Conservation (phyloP, 495 filamentous ascomycete genomes). For the Sporormia fimetaria region DNA sequence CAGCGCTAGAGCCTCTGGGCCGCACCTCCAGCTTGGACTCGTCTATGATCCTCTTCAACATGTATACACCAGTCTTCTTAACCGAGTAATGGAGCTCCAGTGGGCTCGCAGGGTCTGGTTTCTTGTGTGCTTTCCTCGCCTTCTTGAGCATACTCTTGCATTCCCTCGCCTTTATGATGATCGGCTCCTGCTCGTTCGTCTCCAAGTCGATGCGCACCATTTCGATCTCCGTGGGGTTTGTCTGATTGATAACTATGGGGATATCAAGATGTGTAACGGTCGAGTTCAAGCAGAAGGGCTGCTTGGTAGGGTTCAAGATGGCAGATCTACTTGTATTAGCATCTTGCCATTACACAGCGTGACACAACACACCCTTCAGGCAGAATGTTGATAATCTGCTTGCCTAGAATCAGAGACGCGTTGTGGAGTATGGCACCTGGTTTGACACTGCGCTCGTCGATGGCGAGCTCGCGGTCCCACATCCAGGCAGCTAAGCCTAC, state of each 20-base stretch:
- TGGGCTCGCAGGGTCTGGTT: constrained; percentile 40
- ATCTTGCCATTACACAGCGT: not conserved
- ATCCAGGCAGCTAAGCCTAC: constrained; percentile 58
- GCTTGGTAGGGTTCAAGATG: constrained; percentile 65
- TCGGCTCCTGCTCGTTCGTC: constrained; percentile 62
- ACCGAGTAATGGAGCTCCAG: constrained; percentile 51
- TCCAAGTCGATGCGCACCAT: constrained; percentile 74
- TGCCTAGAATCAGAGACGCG: constrained; percentile 81
- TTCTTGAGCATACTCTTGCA: constrained; percentile 54
- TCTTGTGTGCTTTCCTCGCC: constrained; percentile 42
- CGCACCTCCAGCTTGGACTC: constrained; percentile 89
- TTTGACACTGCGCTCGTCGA: constrained; percentile 81
- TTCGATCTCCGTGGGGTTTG: constrained; percentile 74
- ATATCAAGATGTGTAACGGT: constrained; percentile 48
- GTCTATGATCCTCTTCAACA: constrained; percentile 72
- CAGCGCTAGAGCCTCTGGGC: constrained; percentile 55
- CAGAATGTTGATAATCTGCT: constrained; percentile 90
- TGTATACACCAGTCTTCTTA: constrained; percentile 77
- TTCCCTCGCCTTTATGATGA: constrained; percentile 60
- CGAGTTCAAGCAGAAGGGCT: constrained; percentile 65
- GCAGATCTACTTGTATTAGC: constrained; percentile 54
- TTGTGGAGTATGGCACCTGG: constrained; percentile 77
- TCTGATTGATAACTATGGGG: constrained; percentile 90
- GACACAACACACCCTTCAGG: constrained; percentile 66
- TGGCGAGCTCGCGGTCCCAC: constrained; percentile 81